phyloP scores from a whole-genome alignment of 805 yeast genomes.

The Lipomyces starkeyi region DNA sequence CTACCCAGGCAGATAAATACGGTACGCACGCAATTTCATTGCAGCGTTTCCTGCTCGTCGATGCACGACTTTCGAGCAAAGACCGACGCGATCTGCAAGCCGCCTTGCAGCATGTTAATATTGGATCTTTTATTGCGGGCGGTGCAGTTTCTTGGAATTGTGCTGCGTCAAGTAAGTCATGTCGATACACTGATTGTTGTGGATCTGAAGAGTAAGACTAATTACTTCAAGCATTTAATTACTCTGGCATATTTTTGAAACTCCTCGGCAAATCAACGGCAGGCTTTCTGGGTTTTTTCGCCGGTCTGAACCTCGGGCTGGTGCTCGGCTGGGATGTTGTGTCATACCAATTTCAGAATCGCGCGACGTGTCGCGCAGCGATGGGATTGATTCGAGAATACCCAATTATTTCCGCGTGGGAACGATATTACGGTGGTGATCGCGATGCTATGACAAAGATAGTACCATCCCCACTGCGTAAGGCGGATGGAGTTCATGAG shows the following conservation, averaged over 20 bases:
- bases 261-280: conserved; percentile 14
- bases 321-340: conserved; percentile 21
- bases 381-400: conserved; percentile 13
- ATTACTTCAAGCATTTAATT: neutral
- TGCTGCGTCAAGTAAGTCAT: conserved; percentile 2
- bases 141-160: conserved; percentile 3
- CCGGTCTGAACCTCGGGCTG: conserved; percentile 27
- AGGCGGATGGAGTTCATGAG: neutral
- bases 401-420: conserved; percentile 27
- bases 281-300: conserved; percentile 24
- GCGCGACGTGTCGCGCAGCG: conserved; percentile 20
- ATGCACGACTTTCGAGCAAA: conserved; percentile 12
- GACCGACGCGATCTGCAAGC: conserved; percentile 22
- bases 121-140: conserved; percentile 24
- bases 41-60: conserved; percentile 17
- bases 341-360: conserved; percentile 10
- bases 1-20: neutral
- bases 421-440: conserved; percentile 28
- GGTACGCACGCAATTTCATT: conserved; percentile 5
- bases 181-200: neutral
- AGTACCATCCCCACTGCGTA: conserved; percentile 7
- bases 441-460: conserved; percentile 25
- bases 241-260: conserved; percentile 4
- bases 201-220: neutral
- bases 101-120: conserved; percentile 19